Base-by-base conservation (phyloP, 2,329 filamentous ascomycete genomes). In the Hymenoscyphus fraxineus region DNA sequence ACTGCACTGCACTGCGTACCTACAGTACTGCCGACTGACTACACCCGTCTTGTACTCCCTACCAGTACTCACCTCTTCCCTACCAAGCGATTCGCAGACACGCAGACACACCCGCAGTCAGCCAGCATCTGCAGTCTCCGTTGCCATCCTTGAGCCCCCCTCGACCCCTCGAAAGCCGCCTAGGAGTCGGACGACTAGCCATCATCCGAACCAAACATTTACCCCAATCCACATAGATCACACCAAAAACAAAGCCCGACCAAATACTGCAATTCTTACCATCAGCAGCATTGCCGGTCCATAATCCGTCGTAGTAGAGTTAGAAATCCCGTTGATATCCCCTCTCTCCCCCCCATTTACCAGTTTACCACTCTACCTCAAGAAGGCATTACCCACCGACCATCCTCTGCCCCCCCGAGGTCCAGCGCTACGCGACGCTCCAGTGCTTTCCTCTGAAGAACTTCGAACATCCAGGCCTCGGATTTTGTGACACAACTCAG, bases 401-500 rank as follows among this genome's bases (percentile, higher is more conserved):
- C 41, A 31, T 22, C 58, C 39, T 39, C 44, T 39, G 58, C 40
- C 15, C 58, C 58, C 59, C 27, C 59, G 27, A 35, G 59, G 22
- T 35, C 19, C 35, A 27, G 31, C n/a, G 22, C 59, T 27, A 7
- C 35, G 27, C 27, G 27, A 27, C 35, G 35, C 35, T 35, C 35
- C 35, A 35, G 35, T 35, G 35, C 35, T 35, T 35, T 35, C 2
- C 35, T 35, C 35, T 35, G 35, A 51, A 51, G 22, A 51, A 10
- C n/a, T 19, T 47, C n/a, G 41, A 16, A 47, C 44, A 57, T 57
- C 54, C 13, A 57, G 19, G 54, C 27, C 27, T 31, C 54, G 54
- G 54, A 57, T 59, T 41, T 60, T 64, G 63, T 66, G 62, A 66
- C 44, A 66, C 65, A 62, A 40, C 60, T 61, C 62, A 66, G 59